These are phyloP conservation scores for Aspergillus baeticus DNA, from an alignment of 495 filamentous ascomycete species.

Conservation along the genomic window DNA sequence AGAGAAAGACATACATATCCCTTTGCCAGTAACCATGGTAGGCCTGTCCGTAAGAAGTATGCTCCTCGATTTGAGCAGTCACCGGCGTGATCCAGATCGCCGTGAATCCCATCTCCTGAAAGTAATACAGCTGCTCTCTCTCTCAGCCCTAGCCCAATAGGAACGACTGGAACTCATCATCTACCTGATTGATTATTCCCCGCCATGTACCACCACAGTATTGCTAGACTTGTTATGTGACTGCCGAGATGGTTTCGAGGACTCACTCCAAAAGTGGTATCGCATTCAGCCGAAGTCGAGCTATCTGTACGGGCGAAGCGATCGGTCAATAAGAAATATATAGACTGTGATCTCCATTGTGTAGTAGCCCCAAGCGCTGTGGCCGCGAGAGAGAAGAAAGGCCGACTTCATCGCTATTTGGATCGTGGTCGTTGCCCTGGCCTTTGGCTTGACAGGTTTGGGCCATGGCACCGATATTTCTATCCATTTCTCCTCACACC, in stretches of 20 bases:
- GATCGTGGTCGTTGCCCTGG: neutral
- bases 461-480: neutral
- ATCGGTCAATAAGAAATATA: slow-evolving; percentile 77
- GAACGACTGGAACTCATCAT: neutral
- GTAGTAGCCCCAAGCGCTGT: slow-evolving; percentile 38
- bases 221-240: slow-evolving; percentile 15
- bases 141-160: slow-evolving; percentile 10
- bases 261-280: slow-evolving; percentile 40
- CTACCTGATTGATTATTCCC: slow-evolving; percentile 66
- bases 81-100: slow-evolving; percentile 83
- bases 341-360: slow-evolving; percentile 62
- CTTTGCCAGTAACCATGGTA: slow-evolving; percentile 81
- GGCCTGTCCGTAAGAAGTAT: slow-evolving; percentile 51
- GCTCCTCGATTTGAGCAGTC: slow-evolving; percentile 55
- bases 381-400: slow-evolving; percentile 21
- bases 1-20: slow-evolving; percentile 46
- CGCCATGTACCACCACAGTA: slow-evolving; percentile 79
- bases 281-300: slow-evolving; percentile 55
- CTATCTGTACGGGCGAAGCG: slow-evolving; percentile 68
- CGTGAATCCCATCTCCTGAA: slow-evolving; percentile 77
- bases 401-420: neutral
- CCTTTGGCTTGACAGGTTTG: neutral
- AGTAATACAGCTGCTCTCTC: slow-evolving; percentile 43
- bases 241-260: neutral
- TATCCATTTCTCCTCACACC: neutral